phyloP scores from a whole-genome alignment of 352 stramenopile species.

The Thalassiosira hispida region DNA sequence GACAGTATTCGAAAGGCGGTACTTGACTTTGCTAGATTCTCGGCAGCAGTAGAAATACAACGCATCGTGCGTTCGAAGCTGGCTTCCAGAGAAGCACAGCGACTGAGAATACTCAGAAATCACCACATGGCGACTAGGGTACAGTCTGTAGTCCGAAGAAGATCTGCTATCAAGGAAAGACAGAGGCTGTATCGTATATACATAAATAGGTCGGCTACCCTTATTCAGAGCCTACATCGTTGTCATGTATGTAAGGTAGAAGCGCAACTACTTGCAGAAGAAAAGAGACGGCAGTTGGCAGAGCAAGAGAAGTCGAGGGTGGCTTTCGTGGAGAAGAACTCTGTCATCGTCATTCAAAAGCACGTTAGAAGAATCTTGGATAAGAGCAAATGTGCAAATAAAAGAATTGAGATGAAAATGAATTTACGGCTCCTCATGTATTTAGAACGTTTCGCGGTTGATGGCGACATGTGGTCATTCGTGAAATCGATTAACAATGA shows the following conservation, averaged over 20 bases:
- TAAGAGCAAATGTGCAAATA: conserved; percentile 28
- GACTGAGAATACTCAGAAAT: conserved; percentile 14
- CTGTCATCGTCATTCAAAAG: conserved; percentile 46
- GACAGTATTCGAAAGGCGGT: conserved; percentile 18
- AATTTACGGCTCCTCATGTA: conserved; percentile 45
- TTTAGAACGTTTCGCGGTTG: conserved; percentile 43
- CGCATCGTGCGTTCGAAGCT: conserved; percentile 22
- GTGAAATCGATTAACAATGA: conserved; percentile 62
- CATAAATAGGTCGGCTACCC: conserved; percentile 34
- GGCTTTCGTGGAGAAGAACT: conserved; percentile 12
- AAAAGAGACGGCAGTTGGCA: conserved; percentile 18
- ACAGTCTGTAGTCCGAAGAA: conserved; percentile 34
- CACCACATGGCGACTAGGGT: conserved; percentile 40
- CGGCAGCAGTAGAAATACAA: conserved; percentile 45
- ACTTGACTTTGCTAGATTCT: conserved; percentile 6
- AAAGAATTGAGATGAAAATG: conserved; percentile 45
- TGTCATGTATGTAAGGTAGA: conserved; percentile 17
- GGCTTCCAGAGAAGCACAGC: conserved; percentile 19
- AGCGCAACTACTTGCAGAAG: conserved; percentile 23
- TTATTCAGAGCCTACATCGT: conserved; percentile 43
- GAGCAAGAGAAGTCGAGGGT: conserved; percentile 37
- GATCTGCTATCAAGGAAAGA: conserved; percentile 17
- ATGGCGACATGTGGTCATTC: conserved; percentile 54
- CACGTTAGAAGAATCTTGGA: conserved; percentile 38
- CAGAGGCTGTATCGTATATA: conserved; percentile 20